Percentiles rank a stretch among this genome's conserved stretches.
Evolutionary conservation across 208 protist species (phyloP).

Genomic region (Borovskyia barvae): DNA sequence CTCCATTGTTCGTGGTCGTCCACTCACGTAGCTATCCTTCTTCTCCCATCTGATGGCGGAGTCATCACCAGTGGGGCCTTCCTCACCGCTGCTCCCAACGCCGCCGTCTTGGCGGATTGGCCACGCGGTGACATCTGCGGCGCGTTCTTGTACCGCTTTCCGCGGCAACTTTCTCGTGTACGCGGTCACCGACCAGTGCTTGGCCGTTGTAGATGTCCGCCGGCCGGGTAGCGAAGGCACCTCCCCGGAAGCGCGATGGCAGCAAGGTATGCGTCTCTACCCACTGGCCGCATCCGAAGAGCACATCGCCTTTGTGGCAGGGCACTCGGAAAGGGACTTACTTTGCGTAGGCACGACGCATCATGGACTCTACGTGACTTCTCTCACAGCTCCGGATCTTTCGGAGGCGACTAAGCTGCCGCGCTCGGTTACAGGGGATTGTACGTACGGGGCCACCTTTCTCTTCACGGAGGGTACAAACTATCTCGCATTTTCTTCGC

Average conservation of each 20-base stretch:
- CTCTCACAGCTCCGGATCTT: slow-evolving; percentile 38
- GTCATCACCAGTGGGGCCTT: neutral
- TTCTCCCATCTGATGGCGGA: neutral
- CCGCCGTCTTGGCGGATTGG: slow-evolving; percentile 15
- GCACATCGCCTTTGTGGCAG: slow-evolving; percentile 45
- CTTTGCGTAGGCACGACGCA: slow-evolving; percentile 65
- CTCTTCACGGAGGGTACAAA: slow-evolving; percentile 34
- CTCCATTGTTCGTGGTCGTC: neutral
- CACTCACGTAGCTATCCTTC: neutral
- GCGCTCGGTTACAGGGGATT: slow-evolving; percentile 48
- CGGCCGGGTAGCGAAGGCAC: neutral
- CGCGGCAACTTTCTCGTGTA: slow-evolving; percentile 22
- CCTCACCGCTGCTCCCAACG: neutral
- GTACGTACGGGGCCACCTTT: slow-evolving; percentile 59
- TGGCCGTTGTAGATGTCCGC: slow-evolving; percentile 14
- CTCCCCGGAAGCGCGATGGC: neutral
- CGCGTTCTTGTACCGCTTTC: slow-evolving; percentile 18
- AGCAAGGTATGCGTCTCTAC: slow-evolving; percentile 20
- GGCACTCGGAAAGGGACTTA: slow-evolving; percentile 53
- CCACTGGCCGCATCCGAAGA: slow-evolving; percentile 19
- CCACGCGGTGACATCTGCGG: slow-evolving; percentile 17
- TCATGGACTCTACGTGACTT: slow-evolving; percentile 71
- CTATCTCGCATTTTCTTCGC: slow-evolving; percentile 71
- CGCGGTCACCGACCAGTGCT: slow-evolving; percentile 9
- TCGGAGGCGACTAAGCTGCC: slow-evolving; percentile 43